Base-by-base conservation (phyloP, 176 grass and related monocot genomes). In the Avena insularis region DNA sequence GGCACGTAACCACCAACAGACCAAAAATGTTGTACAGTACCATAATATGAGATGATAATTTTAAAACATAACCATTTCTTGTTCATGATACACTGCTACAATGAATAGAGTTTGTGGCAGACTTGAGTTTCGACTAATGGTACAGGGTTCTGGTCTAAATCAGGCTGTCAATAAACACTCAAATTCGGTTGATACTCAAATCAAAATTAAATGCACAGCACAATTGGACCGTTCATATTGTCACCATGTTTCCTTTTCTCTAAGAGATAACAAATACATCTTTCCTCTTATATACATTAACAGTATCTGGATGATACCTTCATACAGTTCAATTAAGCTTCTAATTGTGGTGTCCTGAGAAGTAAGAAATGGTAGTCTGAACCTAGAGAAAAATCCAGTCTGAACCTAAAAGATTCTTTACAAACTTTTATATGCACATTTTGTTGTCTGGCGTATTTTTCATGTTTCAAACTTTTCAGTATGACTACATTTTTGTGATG, bases 271-370 rank as follows among this genome's bases (percentile, higher is more conserved):
- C 4, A 78, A 56, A 19, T 56, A 56, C 9, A 56, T 13, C 5
- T 69, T 85, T 65, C 63, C 16, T 33, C 16, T 33, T 51, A 81
- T 31, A 51, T 33, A 67, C 29, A 69, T 29, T 23, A 11, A 35
- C 49, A 47, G 6, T 46, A 76, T 75, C 23, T 75, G 9, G 13
- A 83, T 46, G 71, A 51, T 60, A 8, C 47, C n/a, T 59, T 79
- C 62, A 79, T 11, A 71, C n/a, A 20, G 45, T 45, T 60, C 14
- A 74, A 67, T 60, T 77, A 77, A 20, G 62, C 10, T 77, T 79
- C 2, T 51, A 47, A 70, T 14, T 75, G 66, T 16, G 1, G 6
- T 76, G 48, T 63, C 46, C 72, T 12, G 19, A 25, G 12, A 72
- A 80, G 12, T 36, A 49, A 20, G 9, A 40, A 81, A 75, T 55